Conservation (phyloP, 2,329 filamentous ascomycete species). For the Penicillium expansum region DNA sequence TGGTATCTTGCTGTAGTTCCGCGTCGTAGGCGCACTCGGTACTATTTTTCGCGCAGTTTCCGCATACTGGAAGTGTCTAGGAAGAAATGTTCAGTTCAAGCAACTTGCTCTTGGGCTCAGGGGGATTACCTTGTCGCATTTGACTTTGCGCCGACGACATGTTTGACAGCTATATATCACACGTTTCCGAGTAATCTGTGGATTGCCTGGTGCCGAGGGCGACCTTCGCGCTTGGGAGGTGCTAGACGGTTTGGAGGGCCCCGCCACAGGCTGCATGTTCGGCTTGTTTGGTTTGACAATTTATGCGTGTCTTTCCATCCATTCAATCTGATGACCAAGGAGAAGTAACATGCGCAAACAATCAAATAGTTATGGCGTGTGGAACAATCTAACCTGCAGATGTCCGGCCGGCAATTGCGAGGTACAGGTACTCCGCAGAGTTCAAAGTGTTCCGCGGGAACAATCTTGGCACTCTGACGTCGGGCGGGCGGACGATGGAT, state of each 20-base stretch:
- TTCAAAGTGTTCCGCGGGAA: neutral
- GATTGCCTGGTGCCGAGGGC: neutral
- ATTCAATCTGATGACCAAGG: neutral
- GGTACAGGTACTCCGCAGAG: neutral
- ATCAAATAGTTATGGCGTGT: neutral
- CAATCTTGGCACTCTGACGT: neutral
- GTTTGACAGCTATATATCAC: constrained; percentile 49
- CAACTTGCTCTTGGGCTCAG: neutral
- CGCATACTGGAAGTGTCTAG: constrained; percentile 46
- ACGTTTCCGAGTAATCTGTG: constrained; percentile 48
- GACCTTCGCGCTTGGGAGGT: neutral
- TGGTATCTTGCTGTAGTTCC: constrained; percentile 26
- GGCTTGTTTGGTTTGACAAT: neutral
- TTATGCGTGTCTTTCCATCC: neutral
- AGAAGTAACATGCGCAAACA: neutral
- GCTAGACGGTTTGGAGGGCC: neutral
- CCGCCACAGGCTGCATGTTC: neutral
- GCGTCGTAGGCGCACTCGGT: constrained; percentile 44
- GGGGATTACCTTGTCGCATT: constrained; percentile 42
- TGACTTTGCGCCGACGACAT: constrained; percentile 48
- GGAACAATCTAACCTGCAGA: neutral
- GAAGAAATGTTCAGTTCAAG: neutral
- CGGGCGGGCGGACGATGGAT: neutral
- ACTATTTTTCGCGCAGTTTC: constrained; percentile 45
- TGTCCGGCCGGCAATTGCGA: neutral